Conservation (phyloP, 2,329 filamentous ascomycete species). For the Metarhizium robertsii region DNA sequence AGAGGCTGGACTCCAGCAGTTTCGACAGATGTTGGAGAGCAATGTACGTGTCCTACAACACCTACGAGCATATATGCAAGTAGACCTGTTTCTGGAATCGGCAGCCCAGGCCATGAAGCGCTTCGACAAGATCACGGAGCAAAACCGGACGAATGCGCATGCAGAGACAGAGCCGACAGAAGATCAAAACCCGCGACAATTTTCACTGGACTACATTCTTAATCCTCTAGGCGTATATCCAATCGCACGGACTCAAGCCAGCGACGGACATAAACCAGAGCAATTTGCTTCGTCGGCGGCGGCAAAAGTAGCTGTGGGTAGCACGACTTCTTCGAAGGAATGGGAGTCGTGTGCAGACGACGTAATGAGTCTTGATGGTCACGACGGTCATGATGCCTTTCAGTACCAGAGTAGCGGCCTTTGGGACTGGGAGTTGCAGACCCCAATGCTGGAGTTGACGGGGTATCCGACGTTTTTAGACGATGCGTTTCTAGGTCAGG, state of each 20-base stretch:
- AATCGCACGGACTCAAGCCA: no score
- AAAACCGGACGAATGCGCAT: no score
- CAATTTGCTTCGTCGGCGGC: no score
- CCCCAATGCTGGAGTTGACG: slow-evolving; percentile 4
- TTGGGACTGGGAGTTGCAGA: slow-evolving; percentile 3
- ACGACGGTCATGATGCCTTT: background rate
- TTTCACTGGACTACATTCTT: no score
- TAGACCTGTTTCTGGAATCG: slow-evolving; percentile 4
- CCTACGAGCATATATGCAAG: slow-evolving; percentile 5
- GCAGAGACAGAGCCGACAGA: no score
- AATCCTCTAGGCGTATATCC: no score
- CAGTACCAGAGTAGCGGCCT: background rate
- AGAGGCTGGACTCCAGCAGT: background rate
- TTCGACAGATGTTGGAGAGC: no score
- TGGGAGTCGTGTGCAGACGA: background rate
- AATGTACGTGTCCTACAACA: background rate
- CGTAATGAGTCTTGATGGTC: background rate
- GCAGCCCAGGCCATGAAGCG: slow-evolving; percentile 4
- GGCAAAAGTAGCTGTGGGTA: background rate
- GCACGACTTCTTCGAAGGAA: background rate
- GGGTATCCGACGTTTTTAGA: slow-evolving; percentile 6
- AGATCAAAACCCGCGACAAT: no score
- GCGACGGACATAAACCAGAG: no score
- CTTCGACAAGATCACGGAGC: background rate
- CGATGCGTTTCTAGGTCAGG: background rate